phyloP scores from a whole-genome alignment of 1,139 yeast species.

The Scheffersomyces parashehatae region DNA sequence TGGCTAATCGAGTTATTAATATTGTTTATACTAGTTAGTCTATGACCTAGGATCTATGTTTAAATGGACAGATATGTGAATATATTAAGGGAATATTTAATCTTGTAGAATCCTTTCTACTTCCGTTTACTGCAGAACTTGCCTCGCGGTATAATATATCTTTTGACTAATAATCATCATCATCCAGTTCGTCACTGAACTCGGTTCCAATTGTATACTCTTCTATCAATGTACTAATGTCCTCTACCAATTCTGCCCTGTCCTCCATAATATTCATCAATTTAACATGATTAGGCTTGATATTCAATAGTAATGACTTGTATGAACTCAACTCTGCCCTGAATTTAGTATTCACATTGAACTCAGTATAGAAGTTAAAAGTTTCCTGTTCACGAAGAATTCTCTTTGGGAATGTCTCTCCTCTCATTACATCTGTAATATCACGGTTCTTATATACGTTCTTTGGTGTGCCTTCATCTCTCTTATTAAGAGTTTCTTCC shows the following conservation, averaged over 20 bases:
- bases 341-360: conserved; percentile 50
- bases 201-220: conserved; percentile 62
- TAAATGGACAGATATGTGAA: too few species aligned
- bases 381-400: conserved; percentile 9
- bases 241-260: conserved; percentile 63
- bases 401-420: conserved; percentile 37
- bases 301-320: conserved; percentile 44
- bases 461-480: conserved; percentile 12
- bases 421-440: conserved; percentile 21
- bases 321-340: conserved; percentile 48
- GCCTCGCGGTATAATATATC: too few species aligned
- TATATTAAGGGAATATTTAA: too few species aligned
- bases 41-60: not conserved
- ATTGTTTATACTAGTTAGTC: conserved; percentile 5
- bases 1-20: not conserved
- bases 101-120: too few species aligned
- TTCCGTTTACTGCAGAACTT: too few species aligned
- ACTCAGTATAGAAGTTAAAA: conserved; percentile 27
- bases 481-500: conserved; percentile 3
- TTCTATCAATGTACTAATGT: conserved; percentile 47
- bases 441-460: conserved; percentile 19
- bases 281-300: conserved; percentile 17
- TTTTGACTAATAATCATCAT: conserved; percentile 3
- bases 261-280: conserved; percentile 53
- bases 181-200: conserved; percentile 39